Evolutionary conservation across 306 rosid genomes (phyloP).

Genomic region (Acacia confusa): DNA sequence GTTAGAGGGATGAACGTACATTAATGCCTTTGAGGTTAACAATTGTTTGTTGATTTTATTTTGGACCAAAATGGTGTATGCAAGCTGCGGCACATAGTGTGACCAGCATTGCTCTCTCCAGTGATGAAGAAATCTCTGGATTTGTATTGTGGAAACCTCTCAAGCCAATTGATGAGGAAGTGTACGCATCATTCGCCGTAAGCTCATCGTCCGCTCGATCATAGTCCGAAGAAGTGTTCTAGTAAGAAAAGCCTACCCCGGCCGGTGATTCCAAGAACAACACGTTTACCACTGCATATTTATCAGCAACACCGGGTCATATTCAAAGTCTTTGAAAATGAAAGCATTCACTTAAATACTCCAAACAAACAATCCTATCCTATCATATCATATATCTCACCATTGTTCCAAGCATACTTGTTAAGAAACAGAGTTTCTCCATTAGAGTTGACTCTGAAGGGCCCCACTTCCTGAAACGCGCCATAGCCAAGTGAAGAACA

Average conservation of each 20-base stretch:
- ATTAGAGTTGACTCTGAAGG: constrained; percentile 53
- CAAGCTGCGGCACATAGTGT: constrained; percentile 66
- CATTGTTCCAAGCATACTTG: constrained; percentile 50
- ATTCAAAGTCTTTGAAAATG: background rate
- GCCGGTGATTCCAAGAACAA: constrained; percentile 69
- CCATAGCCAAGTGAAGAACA: constrained; percentile 60
- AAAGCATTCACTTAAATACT: background rate
- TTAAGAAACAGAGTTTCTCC: constrained; percentile 45
- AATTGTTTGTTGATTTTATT: constrained; percentile 25
- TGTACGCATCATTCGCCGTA: constrained; percentile 52
- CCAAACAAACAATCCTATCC: background rate
- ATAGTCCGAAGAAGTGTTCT: constrained; percentile 48
- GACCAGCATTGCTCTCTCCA: constrained; percentile 74
- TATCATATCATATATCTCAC: background rate
- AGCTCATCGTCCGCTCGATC: constrained; percentile 39
- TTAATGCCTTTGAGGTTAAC: constrained; percentile 63
- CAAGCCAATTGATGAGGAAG: constrained; percentile 63
- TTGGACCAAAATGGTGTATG: constrained; percentile 38
- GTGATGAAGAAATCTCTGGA: constrained; percentile 46
- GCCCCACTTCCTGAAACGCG: constrained; percentile 63
- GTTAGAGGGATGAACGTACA: constrained; percentile 23
- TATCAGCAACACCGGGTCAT: background rate
- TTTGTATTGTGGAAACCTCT: constrained; percentile 65
- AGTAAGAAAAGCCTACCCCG: constrained; percentile 68
- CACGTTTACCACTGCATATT: constrained; percentile 54